A percentile compares a stretch with the other conserved stretches of the same genome.
Conservation (phyloP, 805 yeast species). For the Kregervanrija pseudodelftensis region DNA sequence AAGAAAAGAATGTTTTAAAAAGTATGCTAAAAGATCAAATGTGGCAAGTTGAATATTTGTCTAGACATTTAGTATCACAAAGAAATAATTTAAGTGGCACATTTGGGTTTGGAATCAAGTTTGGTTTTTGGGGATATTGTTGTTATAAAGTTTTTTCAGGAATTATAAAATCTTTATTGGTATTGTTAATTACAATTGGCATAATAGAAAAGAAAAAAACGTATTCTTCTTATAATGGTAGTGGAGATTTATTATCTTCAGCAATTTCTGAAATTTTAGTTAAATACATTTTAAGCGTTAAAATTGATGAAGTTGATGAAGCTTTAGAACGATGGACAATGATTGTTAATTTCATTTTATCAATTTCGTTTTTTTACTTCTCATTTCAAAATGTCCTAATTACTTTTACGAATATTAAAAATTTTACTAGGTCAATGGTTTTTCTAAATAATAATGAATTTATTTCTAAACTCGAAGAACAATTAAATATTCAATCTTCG, state of each 20-base stretch:
- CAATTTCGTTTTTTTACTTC: conserved; percentile 52
- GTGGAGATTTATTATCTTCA: conserved; percentile 33
- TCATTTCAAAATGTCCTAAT: conserved; percentile 58
- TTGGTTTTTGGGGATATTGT: conserved; percentile 39
- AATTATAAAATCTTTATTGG: neutral
- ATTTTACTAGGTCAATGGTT: conserved; percentile 11
- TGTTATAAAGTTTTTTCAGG: conserved; percentile 34
- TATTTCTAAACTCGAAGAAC: no score
- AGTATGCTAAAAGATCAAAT: conserved; percentile 3
- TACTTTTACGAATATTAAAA: conserved; percentile 48
- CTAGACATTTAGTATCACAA: no score
- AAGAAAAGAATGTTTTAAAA: neutral
- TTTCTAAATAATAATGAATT: no score
- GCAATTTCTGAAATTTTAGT: conserved; percentile 36
- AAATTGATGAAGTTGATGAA: conserved; percentile 30
- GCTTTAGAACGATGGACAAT: conserved; percentile 25
- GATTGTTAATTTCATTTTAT: conserved; percentile 43
- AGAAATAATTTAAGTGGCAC: no score
- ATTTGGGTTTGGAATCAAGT: neutral
- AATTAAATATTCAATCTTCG: no score
- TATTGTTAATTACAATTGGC: neutral
- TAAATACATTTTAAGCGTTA: conserved; percentile 15
- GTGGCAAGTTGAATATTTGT: no score
- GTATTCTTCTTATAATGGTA: conserved; percentile 2
- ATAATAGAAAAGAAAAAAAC: neutral